A percentile compares a stretch with the other conserved stretches of the same genome.
Evolutionary conservation across 345 rosid species (phyloP).

Genomic region (Angophora floribunda): DNA sequence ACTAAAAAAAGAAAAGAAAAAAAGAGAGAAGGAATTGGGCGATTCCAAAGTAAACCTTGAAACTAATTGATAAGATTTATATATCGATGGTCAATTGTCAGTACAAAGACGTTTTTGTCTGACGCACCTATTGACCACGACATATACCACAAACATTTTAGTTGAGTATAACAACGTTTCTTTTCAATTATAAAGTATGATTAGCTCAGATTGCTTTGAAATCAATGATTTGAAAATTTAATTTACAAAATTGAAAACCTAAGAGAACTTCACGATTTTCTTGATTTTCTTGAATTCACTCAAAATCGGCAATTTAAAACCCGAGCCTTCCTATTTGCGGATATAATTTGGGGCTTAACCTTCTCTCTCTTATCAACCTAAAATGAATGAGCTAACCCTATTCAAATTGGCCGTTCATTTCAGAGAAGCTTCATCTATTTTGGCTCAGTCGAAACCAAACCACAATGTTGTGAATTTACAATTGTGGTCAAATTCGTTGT

Average conservation of each 20-base stretch:
- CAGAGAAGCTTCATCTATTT: not conserved
- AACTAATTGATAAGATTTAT: not conserved
- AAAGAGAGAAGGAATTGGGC: fast-evolving
- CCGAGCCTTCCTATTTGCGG: not conserved
- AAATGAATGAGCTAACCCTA: not conserved
- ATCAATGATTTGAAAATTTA: not conserved
- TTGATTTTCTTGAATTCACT: not conserved
- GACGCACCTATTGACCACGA: not conserved
- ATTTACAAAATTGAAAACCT: not conserved
- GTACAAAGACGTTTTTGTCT: not conserved
- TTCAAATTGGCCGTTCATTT: not conserved
- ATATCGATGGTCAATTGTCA: not conserved
- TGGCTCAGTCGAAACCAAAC: not conserved
- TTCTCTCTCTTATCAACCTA: not conserved
- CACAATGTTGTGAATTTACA: not conserved
- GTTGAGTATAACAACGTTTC: not conserved
- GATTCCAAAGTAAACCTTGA: not conserved
- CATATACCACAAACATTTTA: not conserved
- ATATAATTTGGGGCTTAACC: not conserved
- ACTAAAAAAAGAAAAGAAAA: no score
- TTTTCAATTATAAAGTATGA: not conserved
- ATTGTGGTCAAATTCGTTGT: not conserved
- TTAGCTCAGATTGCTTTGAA: not conserved
- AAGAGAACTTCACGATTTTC: not conserved
- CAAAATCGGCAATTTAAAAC: not conserved